Evolutionary conservation across 192 early-diverging fungal species (phyloP).

Genomic region (Entomortierella lignicola): DNA sequence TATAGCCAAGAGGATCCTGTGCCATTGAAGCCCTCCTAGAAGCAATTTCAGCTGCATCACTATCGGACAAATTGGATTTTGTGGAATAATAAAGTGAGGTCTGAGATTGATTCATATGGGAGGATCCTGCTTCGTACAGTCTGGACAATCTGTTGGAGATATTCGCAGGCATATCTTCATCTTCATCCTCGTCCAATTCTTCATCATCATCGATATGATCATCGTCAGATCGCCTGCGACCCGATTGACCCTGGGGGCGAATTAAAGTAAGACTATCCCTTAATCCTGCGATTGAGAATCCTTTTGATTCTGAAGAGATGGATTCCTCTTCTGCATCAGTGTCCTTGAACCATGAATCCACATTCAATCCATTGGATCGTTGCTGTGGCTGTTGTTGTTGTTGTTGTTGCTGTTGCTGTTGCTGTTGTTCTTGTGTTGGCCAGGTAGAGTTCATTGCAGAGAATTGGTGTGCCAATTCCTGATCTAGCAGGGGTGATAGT

Average conservation of each 20-base stretch:
- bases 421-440: too few species aligned
- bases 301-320: not conserved
- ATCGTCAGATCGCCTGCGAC: constrained; percentile 7
- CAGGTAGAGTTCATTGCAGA: not conserved
- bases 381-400: not conserved
- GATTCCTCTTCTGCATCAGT: not conserved
- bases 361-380: not conserved
- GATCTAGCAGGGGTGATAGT: constrained; percentile 27
- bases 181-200: constrained; percentile 32
- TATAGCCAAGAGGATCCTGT: constrained; percentile 32
- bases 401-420: not conserved
- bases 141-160: constrained; percentile 40
- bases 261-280: constrained; percentile 7
- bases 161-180: constrained; percentile 25
- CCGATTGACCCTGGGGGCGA: not conserved
- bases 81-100: constrained; percentile 46
- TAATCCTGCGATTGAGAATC: constrained; percentile 13
- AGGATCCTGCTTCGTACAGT: constrained; percentile 35
- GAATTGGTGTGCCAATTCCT: constrained; percentile 18
- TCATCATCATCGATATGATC: constrained; percentile 17
- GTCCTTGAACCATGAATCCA: constrained; percentile 26
- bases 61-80: constrained; percentile 33
- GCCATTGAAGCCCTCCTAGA: constrained; percentile 27
- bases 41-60: constrained; percentile 21
- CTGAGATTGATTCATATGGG: constrained; percentile 42